Evolutionary conservation across 2,329 filamentous ascomycete genomes (phyloP).

Genomic region (Zopfia rhizophila): DNA sequence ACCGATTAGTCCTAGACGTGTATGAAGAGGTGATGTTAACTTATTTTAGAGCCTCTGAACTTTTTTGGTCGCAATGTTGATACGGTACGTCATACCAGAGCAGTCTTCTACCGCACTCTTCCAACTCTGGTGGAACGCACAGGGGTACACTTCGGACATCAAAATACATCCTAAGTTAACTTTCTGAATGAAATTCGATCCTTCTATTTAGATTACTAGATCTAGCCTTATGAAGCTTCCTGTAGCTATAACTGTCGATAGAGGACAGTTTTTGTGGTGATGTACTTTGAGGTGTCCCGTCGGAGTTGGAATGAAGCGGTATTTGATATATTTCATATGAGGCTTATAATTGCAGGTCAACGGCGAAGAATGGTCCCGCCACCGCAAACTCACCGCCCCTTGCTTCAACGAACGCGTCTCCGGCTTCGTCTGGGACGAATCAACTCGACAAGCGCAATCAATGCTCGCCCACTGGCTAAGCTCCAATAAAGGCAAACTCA

Average conservation of each 20-base stretch:
- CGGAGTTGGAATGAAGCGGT: no score
- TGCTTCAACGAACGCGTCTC: slow-evolving; percentile 58
- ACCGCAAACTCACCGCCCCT: slow-evolving; percentile 55
- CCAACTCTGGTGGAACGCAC: no score
- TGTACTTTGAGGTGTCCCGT: no score
- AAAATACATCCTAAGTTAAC: no score
- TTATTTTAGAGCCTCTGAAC: slow-evolving; percentile 21
- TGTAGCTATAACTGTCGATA: no score
- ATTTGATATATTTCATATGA: no score
- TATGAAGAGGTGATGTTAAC: slow-evolving; percentile 2
- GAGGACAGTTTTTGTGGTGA: no score
- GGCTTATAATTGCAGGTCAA: slow-evolving; percentile 2
- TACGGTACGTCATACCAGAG: slow-evolving; percentile 40
- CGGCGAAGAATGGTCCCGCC: slow-evolving; percentile 54
- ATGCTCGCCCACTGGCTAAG: slow-evolving; percentile 32
- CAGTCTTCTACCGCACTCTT: no score
- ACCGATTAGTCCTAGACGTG: background rate
- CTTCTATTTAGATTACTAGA: no score
- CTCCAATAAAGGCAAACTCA: slow-evolving; percentile 32
- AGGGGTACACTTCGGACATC: no score
- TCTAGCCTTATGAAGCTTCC: no score
- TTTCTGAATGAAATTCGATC: no score
- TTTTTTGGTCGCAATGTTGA: slow-evolving; percentile 33
- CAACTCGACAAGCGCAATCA: slow-evolving; percentile 64
- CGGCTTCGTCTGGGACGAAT: slow-evolving; percentile 64